Evolutionary conservation across 305 asterid genomes (phyloP).

Genomic region (Solanum chacoense): DNA sequence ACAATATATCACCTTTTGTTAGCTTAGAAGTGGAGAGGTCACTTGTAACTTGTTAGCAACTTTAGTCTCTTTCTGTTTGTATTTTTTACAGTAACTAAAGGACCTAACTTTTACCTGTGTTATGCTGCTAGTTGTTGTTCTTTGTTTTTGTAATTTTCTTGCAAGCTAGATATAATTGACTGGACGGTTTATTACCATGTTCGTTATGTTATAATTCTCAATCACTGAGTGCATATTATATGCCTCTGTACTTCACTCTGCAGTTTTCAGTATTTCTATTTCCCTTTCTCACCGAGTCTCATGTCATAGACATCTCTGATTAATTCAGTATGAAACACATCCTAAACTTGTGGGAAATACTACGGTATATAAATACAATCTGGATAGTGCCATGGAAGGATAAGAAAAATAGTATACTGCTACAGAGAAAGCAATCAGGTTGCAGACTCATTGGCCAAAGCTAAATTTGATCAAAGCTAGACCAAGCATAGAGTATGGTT

Average conservation of each 20-base stretch:
- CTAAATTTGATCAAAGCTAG: background rate
- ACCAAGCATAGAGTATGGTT: no score
- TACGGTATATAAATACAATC: background rate
- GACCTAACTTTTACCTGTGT: background rate
- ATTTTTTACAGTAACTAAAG: background rate
- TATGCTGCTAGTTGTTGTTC: background rate
- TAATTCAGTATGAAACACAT: background rate
- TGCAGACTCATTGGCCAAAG: background rate
- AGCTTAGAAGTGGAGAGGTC: background rate
- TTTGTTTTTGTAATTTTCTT: background rate
- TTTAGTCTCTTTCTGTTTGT: background rate
- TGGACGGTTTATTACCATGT: background rate
- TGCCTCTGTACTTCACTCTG: background rate
- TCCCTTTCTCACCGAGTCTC: background rate
- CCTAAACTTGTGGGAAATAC: background rate
- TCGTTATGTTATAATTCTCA: background rate
- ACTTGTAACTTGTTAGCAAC: background rate
- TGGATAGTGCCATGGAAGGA: background rate
- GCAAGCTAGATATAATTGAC: background rate
- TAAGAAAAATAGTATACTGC: background rate
- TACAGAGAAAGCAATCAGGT: background rate
- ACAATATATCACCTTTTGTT: background rate
- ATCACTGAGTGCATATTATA: background rate
- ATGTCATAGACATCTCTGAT: background rate
- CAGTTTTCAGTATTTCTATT: background rate